Evolutionary conservation across 2,329 filamentous ascomycete genomes (phyloP).

Genomic region (Paraphoma chrysanthemicola): DNA sequence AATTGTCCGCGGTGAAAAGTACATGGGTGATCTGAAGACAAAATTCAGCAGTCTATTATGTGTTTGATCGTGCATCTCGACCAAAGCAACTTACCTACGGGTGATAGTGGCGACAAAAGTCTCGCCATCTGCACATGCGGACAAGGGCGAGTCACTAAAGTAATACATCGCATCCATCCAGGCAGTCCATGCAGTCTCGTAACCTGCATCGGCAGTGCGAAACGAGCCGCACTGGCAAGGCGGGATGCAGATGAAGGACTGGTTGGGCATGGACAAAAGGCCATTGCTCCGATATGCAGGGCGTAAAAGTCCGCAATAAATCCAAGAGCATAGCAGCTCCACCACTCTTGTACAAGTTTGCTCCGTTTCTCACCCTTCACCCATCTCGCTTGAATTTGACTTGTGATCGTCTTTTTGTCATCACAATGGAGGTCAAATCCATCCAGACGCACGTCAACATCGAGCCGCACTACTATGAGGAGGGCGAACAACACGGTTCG

Average conservation of each 20-base stretch:
- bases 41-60: no score
- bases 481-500: slow-evolving; percentile 6
- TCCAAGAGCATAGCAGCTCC: no score
- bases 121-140: background rate
- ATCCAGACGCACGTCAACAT: slow-evolving; percentile 10
- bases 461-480: slow-evolving; percentile 10
- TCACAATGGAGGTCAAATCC: slow-evolving; percentile 16
- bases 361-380: no score
- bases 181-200: background rate
- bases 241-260: background rate
- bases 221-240: background rate
- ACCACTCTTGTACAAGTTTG: no score
- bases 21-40: no score
- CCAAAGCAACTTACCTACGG: background rate
- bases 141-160: background rate
- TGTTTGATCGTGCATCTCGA: background rate
- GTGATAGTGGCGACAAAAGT: background rate
- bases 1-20: background rate
- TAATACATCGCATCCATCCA: background rate
- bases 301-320: background rate
- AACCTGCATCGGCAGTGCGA: background rate
- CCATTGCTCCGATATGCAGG: background rate
- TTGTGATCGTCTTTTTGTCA: background rate
- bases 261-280: background rate
- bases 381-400: no score